Base-by-base conservation (phyloP, 768 basidiomycete genomes). In the Strobilomyces echinocephalus region DNA sequence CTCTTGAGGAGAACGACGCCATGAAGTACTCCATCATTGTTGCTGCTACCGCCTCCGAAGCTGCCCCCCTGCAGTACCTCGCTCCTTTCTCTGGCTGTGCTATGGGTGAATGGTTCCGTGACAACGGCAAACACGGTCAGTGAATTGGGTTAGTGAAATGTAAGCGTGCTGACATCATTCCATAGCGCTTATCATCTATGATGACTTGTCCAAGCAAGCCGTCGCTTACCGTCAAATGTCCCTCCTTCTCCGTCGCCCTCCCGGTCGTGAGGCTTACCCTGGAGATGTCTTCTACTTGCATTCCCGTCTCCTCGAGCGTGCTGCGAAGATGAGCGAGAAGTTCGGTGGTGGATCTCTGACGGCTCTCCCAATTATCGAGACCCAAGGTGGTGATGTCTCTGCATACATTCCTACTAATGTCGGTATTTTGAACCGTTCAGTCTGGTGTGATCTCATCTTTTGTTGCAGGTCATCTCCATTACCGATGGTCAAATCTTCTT, bases 101-200 rank as follows among this genome's bases (percentile, higher is more conserved):
- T 67, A 99, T 99, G 94, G 97, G 97, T 73, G 97, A 99, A 79
- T 99, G 95, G 95, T 99, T 99, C 97, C 91, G 93, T 77, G 97
- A 99, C 78, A 99, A 99, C 73, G 95, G 94, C 79, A 97, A 95
- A 79, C 97, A 99, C 75, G 95, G 88, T 88, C 66, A 50, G 84
- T 63, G 24, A 36, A n/a, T 30, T 2, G 5, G 3, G n/a, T 44
- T 47, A 18, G 21, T 8, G 21, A 39, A 3, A 21, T 12, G 42
- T 48, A 46, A 51, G 31, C 3, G 8, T 58, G 33, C 55, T 69
- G 38, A 68, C 48, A 28, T 54, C 18, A 48, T 58, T 16, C 39
- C 28, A 15, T 50, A 89, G 88, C 95, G 60, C 83, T 98, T 65
- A 98, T 99, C 76, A 90, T 99, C 78, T 99, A 97, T 76, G 97